A percentile compares a stretch with the other conserved stretches of the same genome.
Conservation (phyloP, 2,329 filamentous ascomycete species). For the Dichotomopilus funicola region DNA sequence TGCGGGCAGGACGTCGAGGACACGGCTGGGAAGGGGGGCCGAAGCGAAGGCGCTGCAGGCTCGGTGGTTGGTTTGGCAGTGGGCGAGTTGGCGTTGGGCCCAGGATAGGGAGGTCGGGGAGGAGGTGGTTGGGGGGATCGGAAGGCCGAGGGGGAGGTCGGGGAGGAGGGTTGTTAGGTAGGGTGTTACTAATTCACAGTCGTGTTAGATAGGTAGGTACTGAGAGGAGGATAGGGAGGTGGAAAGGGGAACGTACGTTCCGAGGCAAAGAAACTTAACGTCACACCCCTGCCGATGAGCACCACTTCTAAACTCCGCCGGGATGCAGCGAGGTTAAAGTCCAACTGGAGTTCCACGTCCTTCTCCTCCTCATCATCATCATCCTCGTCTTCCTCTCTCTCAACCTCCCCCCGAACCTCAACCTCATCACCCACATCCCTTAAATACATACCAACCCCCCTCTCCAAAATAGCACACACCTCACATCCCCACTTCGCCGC, state of each 20-base stretch:
- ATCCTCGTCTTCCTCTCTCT: neutral
- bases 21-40: conserved; percentile 6
- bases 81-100: conserved; percentile 7
- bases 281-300: conserved; percentile 6
- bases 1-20: conserved; percentile 13
- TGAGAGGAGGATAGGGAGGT: too few species aligned
- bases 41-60: neutral
- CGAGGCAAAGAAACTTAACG: conserved; percentile 11
- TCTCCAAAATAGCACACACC: conserved; percentile 5
- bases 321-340: conserved; percentile 9
- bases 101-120: conserved; percentile 10
- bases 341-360: conserved; percentile 5
- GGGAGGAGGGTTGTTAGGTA: conserved; percentile 13
- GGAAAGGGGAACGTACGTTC: neutral
- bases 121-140: conserved; percentile 4
- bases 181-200: too few species aligned
- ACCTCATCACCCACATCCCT: neutral
- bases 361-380: neutral
- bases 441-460: conserved; percentile 7
- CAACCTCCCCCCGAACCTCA: neutral
- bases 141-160: neutral
- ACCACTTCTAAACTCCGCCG: conserved; percentile 9
- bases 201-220: too few species aligned
- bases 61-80: conserved; percentile 7
- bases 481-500: conserved; percentile 6